Evolutionary conservation across 2,329 filamentous ascomycete genomes (phyloP).

Genomic region (Coniochaeta sp.): DNA sequence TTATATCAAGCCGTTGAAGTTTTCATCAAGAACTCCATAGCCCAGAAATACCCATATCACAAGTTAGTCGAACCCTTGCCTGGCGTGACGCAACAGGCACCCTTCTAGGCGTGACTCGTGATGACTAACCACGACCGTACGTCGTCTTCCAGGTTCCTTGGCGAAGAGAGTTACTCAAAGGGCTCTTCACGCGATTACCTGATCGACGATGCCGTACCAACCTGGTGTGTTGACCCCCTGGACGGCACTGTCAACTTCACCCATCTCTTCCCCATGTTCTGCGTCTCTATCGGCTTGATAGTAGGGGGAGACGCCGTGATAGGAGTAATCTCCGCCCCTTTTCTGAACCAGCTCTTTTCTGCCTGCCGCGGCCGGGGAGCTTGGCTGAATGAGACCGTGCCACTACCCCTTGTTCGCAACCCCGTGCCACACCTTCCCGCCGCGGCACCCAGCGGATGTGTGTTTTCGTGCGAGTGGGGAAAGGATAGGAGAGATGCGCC

Average conservation of each 20-base stretch:
- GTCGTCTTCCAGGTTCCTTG: constrained; percentile 52
- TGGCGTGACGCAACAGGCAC: not conserved
- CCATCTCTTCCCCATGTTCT: constrained; percentile 75
- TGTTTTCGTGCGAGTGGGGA: constrained; percentile 73
- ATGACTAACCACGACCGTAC: not conserved
- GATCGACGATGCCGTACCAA: constrained; percentile 49
- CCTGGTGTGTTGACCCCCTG: constrained; percentile 71
- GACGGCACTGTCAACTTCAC: constrained; percentile 79
- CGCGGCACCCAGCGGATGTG: constrained; percentile 59
- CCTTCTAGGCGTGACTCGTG: not conserved
- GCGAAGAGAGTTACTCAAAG: constrained; percentile 69
- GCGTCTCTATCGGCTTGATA: constrained; percentile 67
- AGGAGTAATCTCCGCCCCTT: constrained; percentile 66
- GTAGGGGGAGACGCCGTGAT: constrained; percentile 53
- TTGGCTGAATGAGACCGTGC: constrained; percentile 59
- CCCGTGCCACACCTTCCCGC: constrained; percentile 56
- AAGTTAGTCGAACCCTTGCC: constrained; percentile 37
- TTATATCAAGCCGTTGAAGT: constrained; percentile 58
- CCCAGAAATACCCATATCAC: constrained; percentile 55
- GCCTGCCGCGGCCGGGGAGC: constrained; percentile 59
- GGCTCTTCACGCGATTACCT: constrained; percentile 62
- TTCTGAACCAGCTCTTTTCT: constrained; percentile 62
- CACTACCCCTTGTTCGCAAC: constrained; percentile 54
- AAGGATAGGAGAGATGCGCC: constrained; percentile 63
- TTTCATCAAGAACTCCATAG: constrained; percentile 57